These are phyloP conservation scores for Hirsutella thompsonii DNA, from an alignment of 2,329 filamentous ascomycete genomes.

Conservation along the genomic window DNA sequence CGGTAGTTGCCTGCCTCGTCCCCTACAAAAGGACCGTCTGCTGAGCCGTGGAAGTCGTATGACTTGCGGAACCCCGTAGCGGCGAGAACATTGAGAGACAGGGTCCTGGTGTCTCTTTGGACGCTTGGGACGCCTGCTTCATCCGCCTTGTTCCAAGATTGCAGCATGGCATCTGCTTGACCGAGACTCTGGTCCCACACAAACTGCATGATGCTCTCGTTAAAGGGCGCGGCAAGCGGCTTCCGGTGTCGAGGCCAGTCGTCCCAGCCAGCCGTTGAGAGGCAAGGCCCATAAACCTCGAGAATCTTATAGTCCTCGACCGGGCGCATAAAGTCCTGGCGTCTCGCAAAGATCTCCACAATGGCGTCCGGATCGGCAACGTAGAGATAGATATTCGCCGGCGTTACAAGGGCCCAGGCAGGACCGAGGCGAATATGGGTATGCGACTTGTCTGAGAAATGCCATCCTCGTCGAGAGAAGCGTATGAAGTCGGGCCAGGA, in stretches of 20 bases:
- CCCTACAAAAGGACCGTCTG: not conserved
- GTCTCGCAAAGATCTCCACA: slow-evolving; percentile 1
- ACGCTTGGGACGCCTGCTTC: not conserved
- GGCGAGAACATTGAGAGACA: not conserved
- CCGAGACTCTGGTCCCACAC: not conserved
- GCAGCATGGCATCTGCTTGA: not conserved
- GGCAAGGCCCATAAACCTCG: slow-evolving; percentile 1
- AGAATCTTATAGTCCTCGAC: slow-evolving; percentile 2
- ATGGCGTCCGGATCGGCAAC: slow-evolving; percentile 1
- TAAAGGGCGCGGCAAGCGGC: not conserved
- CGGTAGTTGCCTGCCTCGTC: not conserved
- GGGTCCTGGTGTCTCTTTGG: not conserved
- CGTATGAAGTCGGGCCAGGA: not conserved
- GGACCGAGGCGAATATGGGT: not conserved
- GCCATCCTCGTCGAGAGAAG: not conserved
- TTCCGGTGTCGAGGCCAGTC: slow-evolving; percentile 3
- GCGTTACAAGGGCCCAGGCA: not conserved
- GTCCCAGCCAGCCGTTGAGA: slow-evolving; percentile 1
- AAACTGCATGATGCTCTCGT: not conserved
- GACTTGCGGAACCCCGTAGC: not conserved
- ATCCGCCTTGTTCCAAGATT: not conserved
- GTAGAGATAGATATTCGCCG: not conserved
- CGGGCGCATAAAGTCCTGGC: slow-evolving; percentile 2
- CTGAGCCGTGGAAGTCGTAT: not conserved
- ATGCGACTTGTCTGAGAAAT: not conserved